Evolutionary conservation across 805 yeast species (phyloP).

Genomic region (Candida golubevii): DNA sequence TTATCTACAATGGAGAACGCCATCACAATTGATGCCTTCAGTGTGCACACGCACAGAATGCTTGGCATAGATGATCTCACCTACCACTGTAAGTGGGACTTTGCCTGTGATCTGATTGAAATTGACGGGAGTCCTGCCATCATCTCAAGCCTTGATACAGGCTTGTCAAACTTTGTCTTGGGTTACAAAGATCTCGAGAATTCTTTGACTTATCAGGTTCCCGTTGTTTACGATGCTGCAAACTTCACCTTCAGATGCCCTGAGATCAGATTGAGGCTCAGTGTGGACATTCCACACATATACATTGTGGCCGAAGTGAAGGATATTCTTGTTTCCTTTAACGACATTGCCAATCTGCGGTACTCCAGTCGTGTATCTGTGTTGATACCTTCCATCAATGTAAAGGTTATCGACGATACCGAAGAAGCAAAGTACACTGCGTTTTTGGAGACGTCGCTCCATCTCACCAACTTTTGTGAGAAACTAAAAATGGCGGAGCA

Average conservation of each 20-base stretch:
- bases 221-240: slow-evolving; percentile 64
- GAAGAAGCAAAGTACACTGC: slow-evolving; percentile 24
- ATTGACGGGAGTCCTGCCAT: slow-evolving; percentile 49
- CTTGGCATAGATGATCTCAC: slow-evolving; percentile 85
- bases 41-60: slow-evolving; percentile 84
- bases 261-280: slow-evolving; percentile 38
- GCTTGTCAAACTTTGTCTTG: slow-evolving; percentile 49
- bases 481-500: slow-evolving; percentile 45
- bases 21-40: slow-evolving; percentile 52
- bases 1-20: slow-evolving; percentile 30
- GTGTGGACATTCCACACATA: slow-evolving; percentile 21
- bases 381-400: slow-evolving; percentile 43
- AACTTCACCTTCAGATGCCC: slow-evolving; percentile 56
- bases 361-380: slow-evolving; percentile 55
- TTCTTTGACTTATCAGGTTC: slow-evolving; percentile 53
- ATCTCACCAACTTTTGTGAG: slow-evolving; percentile 55
- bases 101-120: slow-evolving; percentile 56
- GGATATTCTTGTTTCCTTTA: slow-evolving; percentile 39
- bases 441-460: slow-evolving; percentile 53
- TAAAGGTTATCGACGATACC: slow-evolving; percentile 24
- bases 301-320: slow-evolving; percentile 16
- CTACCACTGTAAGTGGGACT: slow-evolving; percentile 87
- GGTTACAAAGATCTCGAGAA: slow-evolving; percentile 77
- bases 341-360: slow-evolving; percentile 66
- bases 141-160: slow-evolving; percentile 38